Conservation (phyloP, 257 asterid species). For the Rubia yunnanensis region DNA sequence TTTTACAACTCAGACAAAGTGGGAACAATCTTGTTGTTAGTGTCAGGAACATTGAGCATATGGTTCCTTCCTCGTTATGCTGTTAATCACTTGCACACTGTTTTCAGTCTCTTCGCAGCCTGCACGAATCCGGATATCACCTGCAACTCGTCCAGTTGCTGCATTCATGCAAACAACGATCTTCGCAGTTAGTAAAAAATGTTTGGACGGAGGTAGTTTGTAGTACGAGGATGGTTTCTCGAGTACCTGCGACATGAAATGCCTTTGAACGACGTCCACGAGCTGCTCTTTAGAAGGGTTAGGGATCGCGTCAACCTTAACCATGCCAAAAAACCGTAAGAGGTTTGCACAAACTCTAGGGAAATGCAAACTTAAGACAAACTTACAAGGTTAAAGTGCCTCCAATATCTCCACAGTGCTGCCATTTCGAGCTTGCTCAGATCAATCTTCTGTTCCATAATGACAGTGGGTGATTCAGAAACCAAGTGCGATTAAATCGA, state of each 20-base stretch:
- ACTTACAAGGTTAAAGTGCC: constrained; percentile 87
- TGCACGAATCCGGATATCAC: constrained; percentile 69
- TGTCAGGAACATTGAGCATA: constrained; percentile 23
- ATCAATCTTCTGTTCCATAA: constrained; percentile 54
- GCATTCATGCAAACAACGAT: constrained; percentile 4
- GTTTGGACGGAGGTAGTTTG: not conserved
- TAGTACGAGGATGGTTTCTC: not conserved
- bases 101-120: constrained; percentile 85
- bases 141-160: constrained; percentile 95
- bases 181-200: not conserved
- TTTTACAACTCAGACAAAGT: constrained; percentile 13
- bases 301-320: constrained; percentile 61
- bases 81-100: constrained; percentile 44
- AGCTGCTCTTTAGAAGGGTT: constrained; percentile 86
- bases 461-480: not conserved
- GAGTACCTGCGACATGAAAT: constrained; percentile 78
- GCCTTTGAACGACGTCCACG: constrained; percentile 81
- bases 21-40: constrained; percentile 25
- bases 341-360: not conserved
- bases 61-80: not conserved
- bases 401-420: constrained; percentile 78
- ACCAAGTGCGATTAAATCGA: not conserved
- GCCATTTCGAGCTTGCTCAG: constrained; percentile 84
- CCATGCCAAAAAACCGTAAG: not conserved
- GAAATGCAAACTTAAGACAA: not conserved